These are phyloP conservation scores for Chenopodium album DNA, from an alignment of 148 eudicot genomes.

Conservation along the genomic window DNA sequence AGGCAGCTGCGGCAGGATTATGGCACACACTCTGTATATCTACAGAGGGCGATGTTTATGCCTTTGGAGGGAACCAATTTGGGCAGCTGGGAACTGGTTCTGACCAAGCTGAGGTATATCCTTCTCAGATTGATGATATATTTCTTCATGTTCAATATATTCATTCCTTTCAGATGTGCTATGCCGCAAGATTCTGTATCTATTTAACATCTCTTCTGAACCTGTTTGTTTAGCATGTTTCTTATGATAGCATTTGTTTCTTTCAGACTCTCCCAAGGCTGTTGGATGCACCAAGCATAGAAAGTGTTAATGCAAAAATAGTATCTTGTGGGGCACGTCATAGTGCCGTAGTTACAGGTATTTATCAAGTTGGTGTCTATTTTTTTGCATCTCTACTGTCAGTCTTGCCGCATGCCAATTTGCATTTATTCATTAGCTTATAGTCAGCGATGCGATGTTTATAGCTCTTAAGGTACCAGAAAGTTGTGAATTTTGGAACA, in stretches of 20 bases:
- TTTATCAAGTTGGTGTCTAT: background rate
- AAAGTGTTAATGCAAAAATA: conserved; percentile 54
- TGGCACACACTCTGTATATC: conserved; percentile 93
- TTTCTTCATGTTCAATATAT: background rate
- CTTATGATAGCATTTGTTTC: background rate
- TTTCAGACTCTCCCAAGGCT: conserved; percentile 80
- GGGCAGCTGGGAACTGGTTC: conserved; percentile 95
- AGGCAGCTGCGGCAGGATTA: conserved; percentile 83
- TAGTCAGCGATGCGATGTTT: background rate
- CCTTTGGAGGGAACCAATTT: conserved; percentile 98
- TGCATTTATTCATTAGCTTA: background rate
- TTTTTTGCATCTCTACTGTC: no score
- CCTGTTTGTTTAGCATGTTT: background rate
- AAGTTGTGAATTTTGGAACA: background rate
- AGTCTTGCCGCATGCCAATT: background rate
- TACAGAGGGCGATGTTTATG: conserved; percentile 82
- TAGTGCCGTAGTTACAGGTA: conserved; percentile 88
- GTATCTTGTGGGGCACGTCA: conserved; percentile 98
- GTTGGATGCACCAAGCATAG: conserved; percentile 77
- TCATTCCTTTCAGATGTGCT: background rate
- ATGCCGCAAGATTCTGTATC: background rate
- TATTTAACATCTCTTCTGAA: background rate
- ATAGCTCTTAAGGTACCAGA: background rate
- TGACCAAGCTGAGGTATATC: conserved; percentile 89
- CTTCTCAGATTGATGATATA: background rate